Conservation (phyloP, 73 alveolate genomes). For the Paraurostyla sp. region DNA sequence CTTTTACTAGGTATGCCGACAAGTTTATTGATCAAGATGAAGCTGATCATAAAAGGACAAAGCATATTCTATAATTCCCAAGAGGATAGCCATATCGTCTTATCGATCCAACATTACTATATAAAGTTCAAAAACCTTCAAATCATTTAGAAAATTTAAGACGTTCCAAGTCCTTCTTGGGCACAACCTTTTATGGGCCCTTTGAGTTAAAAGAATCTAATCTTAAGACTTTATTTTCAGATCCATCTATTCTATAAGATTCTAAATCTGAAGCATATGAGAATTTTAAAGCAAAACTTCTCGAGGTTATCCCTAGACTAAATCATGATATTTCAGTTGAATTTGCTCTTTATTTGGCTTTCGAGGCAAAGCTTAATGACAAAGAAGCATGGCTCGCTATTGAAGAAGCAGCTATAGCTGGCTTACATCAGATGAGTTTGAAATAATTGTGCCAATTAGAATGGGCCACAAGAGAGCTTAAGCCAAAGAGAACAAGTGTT, state of each 20-base stretch:
- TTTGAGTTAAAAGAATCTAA: slow-evolving; percentile 36
- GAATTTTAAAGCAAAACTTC: slow-evolving; percentile 3
- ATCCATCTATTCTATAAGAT: not conserved
- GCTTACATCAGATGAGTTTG: slow-evolving; percentile 1
- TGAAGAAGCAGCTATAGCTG: slow-evolving; percentile 15
- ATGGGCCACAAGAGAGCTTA: slow-evolving; percentile 49
- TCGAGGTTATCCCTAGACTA: slow-evolving; percentile 47
- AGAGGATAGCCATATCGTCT: slow-evolving; percentile 47
- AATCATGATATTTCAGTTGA: slow-evolving; percentile 45
- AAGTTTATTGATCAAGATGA: not conserved
- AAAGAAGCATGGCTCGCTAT: slow-evolving; percentile 17
- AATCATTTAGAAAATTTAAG: not conserved
- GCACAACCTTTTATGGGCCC: slow-evolving; percentile 14
- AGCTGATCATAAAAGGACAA: not conserved
- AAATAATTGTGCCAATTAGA: not conserved
- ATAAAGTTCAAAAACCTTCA: not conserved
- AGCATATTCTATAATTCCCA: slow-evolving; percentile 18
- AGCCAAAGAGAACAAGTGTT: slow-evolving; percentile 21
- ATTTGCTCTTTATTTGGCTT: slow-evolving; percentile 42
- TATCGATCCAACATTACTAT: not conserved
- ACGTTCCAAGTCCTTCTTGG: slow-evolving; percentile 4
- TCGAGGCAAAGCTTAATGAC: slow-evolving; percentile 49
- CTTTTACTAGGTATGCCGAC: slow-evolving; percentile 50
- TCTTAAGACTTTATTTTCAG: not conserved
- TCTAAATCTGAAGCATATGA: not conserved